Percentiles rank a stretch among this genome's conserved stretches.
phyloP scores from a whole-genome alignment of 2,329 filamentous ascomycete genomes.

The Monilinia aucupariae region DNA sequence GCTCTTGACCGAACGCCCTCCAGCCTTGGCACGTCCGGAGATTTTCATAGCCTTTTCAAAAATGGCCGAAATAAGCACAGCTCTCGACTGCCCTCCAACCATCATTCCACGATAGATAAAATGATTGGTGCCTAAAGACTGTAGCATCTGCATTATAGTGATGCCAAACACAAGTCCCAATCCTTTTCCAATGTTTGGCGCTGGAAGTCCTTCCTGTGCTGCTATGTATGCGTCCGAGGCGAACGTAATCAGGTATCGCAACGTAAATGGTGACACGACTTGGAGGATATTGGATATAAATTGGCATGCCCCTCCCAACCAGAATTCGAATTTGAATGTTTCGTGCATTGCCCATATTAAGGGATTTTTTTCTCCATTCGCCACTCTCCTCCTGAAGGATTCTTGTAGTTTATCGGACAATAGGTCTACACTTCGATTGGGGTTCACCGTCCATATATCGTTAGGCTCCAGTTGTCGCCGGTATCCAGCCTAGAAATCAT shows the following conservation, averaged over 20 bases:
- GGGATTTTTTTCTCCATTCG: conserved; percentile 64
- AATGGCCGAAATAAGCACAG: conserved; percentile 75
- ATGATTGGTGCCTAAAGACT: conserved; percentile 78
- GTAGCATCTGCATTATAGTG: conserved; percentile 75
- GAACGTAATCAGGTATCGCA: conserved; percentile 83
- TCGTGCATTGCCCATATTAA: conserved; percentile 79
- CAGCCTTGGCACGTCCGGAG: conserved; percentile 81
- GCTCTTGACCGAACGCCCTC: conserved; percentile 51
- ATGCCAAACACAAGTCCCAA: conserved; percentile 81
- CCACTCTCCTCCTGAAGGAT: conserved; percentile 64
- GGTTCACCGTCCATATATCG: conserved; percentile 88
- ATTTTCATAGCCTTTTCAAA: conserved; percentile 91
- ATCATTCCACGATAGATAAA: conserved; percentile 93
- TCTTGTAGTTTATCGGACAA: conserved; percentile 61
- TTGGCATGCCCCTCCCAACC: conserved; percentile 74
- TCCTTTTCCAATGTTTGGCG: conserved; percentile 67
- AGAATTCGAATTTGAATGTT: conserved; percentile 78
- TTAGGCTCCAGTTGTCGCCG: conserved; percentile 74
- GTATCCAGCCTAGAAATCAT: conserved; percentile 64
- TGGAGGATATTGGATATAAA: conserved; percentile 68
- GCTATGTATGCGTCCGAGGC: conserved; percentile 74
- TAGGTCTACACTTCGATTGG: conserved; percentile 64
- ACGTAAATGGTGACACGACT: conserved; percentile 76
- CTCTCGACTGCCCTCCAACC: conserved; percentile 77
- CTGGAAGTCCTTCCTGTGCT: conserved; percentile 42